Conservation (phyloP, 768 basidiomycete species). For the Kwoniella botswanensis region DNA sequence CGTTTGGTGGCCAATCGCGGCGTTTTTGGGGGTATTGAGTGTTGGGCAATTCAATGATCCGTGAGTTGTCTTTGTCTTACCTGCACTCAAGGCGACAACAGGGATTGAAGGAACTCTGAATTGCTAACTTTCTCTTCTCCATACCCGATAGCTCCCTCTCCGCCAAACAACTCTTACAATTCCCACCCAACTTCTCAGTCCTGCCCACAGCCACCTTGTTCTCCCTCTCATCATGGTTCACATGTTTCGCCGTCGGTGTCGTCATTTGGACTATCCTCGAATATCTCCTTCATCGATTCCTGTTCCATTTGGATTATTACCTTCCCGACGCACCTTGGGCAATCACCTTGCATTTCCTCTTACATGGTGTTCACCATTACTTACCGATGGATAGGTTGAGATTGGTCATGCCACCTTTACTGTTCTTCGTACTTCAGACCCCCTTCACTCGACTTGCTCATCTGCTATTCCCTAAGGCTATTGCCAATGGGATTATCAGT, state of each 20-base stretch:
- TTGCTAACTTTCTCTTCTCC: too few species aligned
- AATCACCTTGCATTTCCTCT: slow-evolving; percentile 84
- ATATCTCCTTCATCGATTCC: slow-evolving; percentile 90
- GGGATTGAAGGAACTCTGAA: too few species aligned
- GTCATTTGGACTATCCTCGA: slow-evolving; percentile 93
- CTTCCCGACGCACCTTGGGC: slow-evolving; percentile 82
- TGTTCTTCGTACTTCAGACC: slow-evolving; percentile 76
- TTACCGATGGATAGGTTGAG: slow-evolving; percentile 94
- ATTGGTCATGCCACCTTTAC: slow-evolving; percentile 92
- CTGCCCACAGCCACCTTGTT: slow-evolving; percentile 61
- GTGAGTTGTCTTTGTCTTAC: slow-evolving; percentile 25
- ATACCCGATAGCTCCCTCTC: slow-evolving; percentile 30
- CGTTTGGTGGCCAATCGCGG: slow-evolving; percentile 86
- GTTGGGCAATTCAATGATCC: slow-evolving; percentile 67
- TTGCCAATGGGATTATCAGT: slow-evolving; percentile 90
- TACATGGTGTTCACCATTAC: slow-evolving; percentile 97
- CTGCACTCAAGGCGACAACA: neutral
- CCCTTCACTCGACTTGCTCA: slow-evolving; percentile 90
- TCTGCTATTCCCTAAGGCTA: slow-evolving; percentile 74
- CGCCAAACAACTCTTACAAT: slow-evolving; percentile 37
- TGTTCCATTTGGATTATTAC: slow-evolving; percentile 90
- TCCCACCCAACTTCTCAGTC: slow-evolving; percentile 59
- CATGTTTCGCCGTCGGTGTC: slow-evolving; percentile 83
- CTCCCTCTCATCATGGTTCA: slow-evolving; percentile 65
- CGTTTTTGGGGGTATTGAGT: slow-evolving; percentile 81